Percentiles rank a stretch among this genome's conserved stretches.
phyloP scores from a whole-genome alignment of 2,329 filamentous ascomycete species.

The Pseudocercospora crystallina region DNA sequence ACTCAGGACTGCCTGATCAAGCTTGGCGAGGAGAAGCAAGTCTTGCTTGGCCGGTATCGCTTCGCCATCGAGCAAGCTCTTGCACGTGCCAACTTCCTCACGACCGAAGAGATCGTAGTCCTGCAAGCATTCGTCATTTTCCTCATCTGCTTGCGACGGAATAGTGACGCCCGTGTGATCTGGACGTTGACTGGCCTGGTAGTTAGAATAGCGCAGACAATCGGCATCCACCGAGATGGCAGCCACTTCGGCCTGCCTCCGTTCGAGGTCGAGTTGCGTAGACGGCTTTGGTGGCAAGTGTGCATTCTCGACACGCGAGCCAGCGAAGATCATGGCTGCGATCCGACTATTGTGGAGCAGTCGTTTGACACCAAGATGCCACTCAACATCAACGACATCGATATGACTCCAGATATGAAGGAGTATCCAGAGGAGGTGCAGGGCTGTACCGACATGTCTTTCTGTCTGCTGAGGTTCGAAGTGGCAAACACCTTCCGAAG shows the following conservation, averaged over 20 bases:
- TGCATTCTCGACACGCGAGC: slow-evolving; percentile 60
- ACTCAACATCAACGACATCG: slow-evolving; percentile 57
- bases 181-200: slow-evolving; percentile 62
- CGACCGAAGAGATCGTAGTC: slow-evolving; percentile 61
- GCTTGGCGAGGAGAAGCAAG: slow-evolving; percentile 54
- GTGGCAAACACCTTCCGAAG: slow-evolving; percentile 49
- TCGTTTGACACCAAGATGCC: slow-evolving; percentile 62
- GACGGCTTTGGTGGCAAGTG: slow-evolving; percentile 61
- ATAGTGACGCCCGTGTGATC: slow-evolving; percentile 50
- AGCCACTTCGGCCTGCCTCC: slow-evolving; percentile 55
- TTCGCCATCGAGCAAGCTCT: slow-evolving; percentile 65
- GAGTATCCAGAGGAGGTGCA: slow-evolving; percentile 48
- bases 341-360: slow-evolving; percentile 58
- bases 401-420: slow-evolving; percentile 51
- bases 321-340: slow-evolving; percentile 63
- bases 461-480: slow-evolving; percentile 55
- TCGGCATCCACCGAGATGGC: slow-evolving; percentile 62
- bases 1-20: slow-evolving; percentile 47
- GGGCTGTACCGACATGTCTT: slow-evolving; percentile 60
- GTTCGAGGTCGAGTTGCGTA: slow-evolving; percentile 61
- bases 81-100: slow-evolving; percentile 62
- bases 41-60: slow-evolving; percentile 56
- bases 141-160: slow-evolving; percentile 56
- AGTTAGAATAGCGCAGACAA: slow-evolving; percentile 59
- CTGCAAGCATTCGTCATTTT: slow-evolving; percentile 64